These are phyloP conservation scores for Ormosia semicastrata DNA, from an alignment of 306 rosid genomes.

Conservation along the genomic window DNA sequence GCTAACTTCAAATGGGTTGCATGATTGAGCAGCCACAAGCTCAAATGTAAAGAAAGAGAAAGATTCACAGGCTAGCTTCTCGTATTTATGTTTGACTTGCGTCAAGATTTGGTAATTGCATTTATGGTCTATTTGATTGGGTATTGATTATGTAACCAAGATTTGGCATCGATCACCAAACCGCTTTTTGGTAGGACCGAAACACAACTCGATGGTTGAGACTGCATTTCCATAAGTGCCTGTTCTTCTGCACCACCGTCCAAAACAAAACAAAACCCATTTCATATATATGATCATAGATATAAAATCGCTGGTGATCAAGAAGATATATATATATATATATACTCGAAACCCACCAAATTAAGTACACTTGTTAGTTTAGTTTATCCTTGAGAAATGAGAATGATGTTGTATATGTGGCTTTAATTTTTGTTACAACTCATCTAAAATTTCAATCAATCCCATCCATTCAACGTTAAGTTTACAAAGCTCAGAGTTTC, in stretches of 20 bases:
- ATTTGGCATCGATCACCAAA: background rate
- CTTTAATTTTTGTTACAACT: background rate
- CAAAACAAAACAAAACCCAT: background rate
- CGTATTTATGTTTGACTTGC: background rate
- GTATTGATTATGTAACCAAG: background rate
- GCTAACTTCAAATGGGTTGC: slow-evolving; percentile 2
- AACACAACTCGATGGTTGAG: background rate
- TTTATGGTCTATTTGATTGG: background rate
- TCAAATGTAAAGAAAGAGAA: background rate
- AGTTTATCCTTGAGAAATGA: background rate
- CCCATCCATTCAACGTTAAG: no score
- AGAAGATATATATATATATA: no score
- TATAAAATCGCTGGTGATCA: no score
- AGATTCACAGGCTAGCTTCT: background rate
- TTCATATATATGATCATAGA: background rate
- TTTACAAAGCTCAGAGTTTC: no score
- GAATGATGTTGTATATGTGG: background rate
- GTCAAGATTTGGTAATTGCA: background rate
- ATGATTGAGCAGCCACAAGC: slow-evolving; percentile 5
- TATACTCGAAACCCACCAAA: no score
- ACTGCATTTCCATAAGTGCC: background rate
- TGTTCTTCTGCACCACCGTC: background rate
- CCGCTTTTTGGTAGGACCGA: background rate
- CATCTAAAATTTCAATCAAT: background rate
- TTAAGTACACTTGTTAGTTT: no score